Base-by-base conservation (phyloP, 1,284 basidiomycete species). In the Trichosporon asahii region DNA sequence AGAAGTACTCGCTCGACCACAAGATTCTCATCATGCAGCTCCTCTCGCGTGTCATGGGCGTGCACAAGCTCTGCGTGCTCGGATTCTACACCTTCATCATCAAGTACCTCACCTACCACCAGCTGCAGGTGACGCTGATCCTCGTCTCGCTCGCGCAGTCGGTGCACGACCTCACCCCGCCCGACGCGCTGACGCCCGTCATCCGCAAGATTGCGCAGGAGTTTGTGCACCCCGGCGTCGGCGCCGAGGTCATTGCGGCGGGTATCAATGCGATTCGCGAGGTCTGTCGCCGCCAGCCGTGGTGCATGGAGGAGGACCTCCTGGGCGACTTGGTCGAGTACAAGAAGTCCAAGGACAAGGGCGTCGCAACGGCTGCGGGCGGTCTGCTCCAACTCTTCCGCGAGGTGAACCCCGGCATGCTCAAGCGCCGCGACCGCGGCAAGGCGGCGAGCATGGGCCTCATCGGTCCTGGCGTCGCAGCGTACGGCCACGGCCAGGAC, bases 1-100 rank as follows among this genome's bases (percentile, higher is more conserved):
- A 95, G 83, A 90, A 91, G 18, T 94, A 92, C 80, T 91, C 93
- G 23, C 88, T 99, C 75, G 95, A 98, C 76, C 96, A 98, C 87
- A 98, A 98, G 85, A 91, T 99, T 71, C 88, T 98, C 73, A 88
- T 98, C 79, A 97, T 99, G 94, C 95, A 98, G 82, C 90, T 99
- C 49, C 88, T 99, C 65, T 92, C 93, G n/a, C 90, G 97, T 65
- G 91, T 98, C 67, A 96, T 95, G 89, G 92, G 94, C 46, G 85
- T 88, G 1, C 96, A 99, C 86, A 95, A 95, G 82, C 89, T 97
- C 70, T 94, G 91, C 80, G 90, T 99, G 40, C 90, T 99, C 65
- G 89, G 91, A n/a, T 98, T 98, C 85, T 99, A 99, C 86, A 93
- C 93, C 21, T 99, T 98, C 85, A 89, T 98, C 80, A 87, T 97